Conservation (phyloP, 1,284 basidiomycete species). For the Xerocomus nothofagi region DNA sequence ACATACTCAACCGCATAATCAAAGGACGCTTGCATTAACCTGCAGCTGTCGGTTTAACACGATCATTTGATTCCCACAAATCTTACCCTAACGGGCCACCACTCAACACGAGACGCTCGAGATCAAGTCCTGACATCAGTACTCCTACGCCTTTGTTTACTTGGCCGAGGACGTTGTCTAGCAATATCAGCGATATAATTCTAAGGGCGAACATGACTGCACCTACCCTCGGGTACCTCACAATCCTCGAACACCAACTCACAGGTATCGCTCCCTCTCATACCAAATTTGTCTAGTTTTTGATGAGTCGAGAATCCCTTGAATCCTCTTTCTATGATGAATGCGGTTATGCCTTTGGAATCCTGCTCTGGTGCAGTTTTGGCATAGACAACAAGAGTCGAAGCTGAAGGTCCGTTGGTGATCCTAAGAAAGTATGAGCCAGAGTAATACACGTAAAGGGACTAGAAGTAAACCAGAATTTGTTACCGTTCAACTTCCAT, state of each 20-base stretch:
- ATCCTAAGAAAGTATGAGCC: constrained; percentile 60
- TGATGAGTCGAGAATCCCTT: constrained; percentile 87
- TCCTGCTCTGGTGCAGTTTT: constrained; percentile 80
- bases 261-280: constrained; percentile 94
- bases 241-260: constrained; percentile 94
- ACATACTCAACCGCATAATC: constrained; percentile 88
- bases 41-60: constrained; percentile 33
- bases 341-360: constrained; percentile 91
- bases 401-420: constrained; percentile 90
- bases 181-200: neutral
- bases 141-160: constrained; percentile 82
- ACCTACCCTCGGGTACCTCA: constrained; percentile 76
- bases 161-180: constrained; percentile 84
- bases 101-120: constrained; percentile 89
- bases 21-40: constrained; percentile 95
- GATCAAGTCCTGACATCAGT: constrained; percentile 92
- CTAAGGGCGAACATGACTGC: neutral
- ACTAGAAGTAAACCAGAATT: constrained; percentile 74
- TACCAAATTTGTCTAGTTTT: constrained; percentile 94
- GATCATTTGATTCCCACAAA: neutral
- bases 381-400: constrained; percentile 91
- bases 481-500: constrained; percentile 85
- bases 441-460: neutral
- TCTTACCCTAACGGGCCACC: constrained; percentile 70
- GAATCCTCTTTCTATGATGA: constrained; percentile 83